phyloP scores from a whole-genome alignment of 2,329 filamentous ascomycete species.

The Aotearoamyces nothofagi region DNA sequence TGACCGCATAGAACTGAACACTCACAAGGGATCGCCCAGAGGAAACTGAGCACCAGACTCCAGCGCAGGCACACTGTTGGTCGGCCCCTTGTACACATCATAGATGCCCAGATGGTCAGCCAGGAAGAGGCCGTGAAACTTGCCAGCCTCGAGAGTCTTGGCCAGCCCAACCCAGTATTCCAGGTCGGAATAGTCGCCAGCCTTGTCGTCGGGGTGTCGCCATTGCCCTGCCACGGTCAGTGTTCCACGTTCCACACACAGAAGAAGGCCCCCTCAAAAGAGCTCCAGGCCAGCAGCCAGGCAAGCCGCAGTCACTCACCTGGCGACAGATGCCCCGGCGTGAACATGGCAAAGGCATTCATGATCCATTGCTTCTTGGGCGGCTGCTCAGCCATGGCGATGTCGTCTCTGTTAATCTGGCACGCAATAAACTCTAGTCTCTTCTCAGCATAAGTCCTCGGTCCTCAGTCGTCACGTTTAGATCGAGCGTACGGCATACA shows the following conservation, averaged over 20 bases:
- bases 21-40: slow-evolving; percentile 46
- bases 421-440: too few species aligned
- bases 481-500: too few species aligned
- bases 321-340: slow-evolving; percentile 43
- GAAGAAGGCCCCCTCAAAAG: too few species aligned
- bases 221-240: not conserved
- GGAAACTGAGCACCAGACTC: slow-evolving; percentile 48
- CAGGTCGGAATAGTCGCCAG: slow-evolving; percentile 41
- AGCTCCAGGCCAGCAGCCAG: too few species aligned
- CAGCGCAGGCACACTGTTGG: slow-evolving; percentile 51
- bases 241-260: too few species aligned
- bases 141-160: slow-evolving; percentile 41
- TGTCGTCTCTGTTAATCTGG: too few species aligned
- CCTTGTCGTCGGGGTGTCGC: slow-evolving; percentile 42
- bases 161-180: slow-evolving; percentile 48
- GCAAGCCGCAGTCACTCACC: too few species aligned
- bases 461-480: too few species aligned
- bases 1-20: slow-evolving; percentile 16
- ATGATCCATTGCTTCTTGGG: slow-evolving; percentile 1
- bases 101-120: slow-evolving; percentile 57
- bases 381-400: too few species aligned
- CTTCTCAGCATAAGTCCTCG: too few species aligned
- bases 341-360: slow-evolving; percentile 50
- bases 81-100: slow-evolving; percentile 35
- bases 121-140: slow-evolving; percentile 47